Conservation (phyloP, 306 rosid species). For the Dryas drummondii region DNA sequence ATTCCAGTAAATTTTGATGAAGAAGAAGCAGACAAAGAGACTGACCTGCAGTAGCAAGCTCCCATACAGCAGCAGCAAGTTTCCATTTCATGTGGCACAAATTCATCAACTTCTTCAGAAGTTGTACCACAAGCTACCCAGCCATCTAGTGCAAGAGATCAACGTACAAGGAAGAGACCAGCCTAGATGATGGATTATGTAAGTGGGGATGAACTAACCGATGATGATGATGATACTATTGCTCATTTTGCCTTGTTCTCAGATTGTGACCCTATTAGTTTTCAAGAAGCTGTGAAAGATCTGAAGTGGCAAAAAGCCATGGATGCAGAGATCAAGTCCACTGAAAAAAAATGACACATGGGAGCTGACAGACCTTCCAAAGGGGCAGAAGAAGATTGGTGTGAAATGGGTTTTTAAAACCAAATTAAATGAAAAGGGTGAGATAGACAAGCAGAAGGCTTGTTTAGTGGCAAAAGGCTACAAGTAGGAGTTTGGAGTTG, state of each 20-base stretch:
- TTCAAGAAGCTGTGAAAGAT: neutral
- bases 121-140: neutral
- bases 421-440: neutral
- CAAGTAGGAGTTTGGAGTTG: slow-evolving; percentile 1
- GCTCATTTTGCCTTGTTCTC: slow-evolving; percentile 1
- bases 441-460: neutral
- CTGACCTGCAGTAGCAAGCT: neutral
- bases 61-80: neutral
- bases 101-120: no score
- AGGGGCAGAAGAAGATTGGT: neutral
- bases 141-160: neutral
- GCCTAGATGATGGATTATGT: neutral
- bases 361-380: neutral
- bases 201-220: neutral
- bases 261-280: neutral
- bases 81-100: no score
- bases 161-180: neutral
- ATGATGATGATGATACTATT: neutral
- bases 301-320: neutral
- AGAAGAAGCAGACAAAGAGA: neutral
- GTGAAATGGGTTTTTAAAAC: neutral
- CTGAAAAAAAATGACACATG: neutral
- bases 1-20: neutral
- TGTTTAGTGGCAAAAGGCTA: neutral
- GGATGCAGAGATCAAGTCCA: neutral